Conservation (phyloP, 1,139 yeast genomes). For the Taphrina betulina region DNA sequence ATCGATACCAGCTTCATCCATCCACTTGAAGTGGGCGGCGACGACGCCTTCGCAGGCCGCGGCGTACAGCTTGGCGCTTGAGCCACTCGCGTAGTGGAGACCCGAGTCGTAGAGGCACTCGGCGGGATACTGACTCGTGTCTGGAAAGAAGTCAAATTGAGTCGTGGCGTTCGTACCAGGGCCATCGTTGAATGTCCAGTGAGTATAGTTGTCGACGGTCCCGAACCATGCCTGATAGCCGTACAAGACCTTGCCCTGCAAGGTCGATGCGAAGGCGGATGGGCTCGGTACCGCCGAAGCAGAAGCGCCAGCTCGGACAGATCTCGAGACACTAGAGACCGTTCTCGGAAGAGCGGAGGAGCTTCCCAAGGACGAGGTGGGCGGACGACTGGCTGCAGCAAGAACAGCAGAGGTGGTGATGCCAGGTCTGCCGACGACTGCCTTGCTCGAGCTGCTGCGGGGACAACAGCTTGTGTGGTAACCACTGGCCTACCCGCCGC, state of each 20-base stretch:
- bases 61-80: not conserved
- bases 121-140: not conserved
- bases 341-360: no score
- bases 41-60: constrained; percentile 4
- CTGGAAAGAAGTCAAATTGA: not conserved
- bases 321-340: no score
- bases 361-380: no score
- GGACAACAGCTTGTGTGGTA: no score
- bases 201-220: not conserved
- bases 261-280: not conserved
- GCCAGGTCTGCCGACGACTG: no score
- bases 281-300: no score
- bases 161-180: not conserved
- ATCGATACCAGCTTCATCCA: not conserved
- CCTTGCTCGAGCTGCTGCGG: no score
- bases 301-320: no score
- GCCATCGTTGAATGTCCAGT: not conserved
- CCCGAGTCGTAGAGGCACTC: not conserved
- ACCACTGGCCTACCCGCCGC: no score
- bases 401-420: no score
- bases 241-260: not conserved
- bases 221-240: not conserved
- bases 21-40: not conserved
- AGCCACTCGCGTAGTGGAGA: not conserved
- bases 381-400: no score